A percentile compares a stretch with the other conserved stretches of the same genome.
phyloP scores from a whole-genome alignment of 2,329 filamentous ascomycete genomes.

The Trichophyton mentagrophytes region DNA sequence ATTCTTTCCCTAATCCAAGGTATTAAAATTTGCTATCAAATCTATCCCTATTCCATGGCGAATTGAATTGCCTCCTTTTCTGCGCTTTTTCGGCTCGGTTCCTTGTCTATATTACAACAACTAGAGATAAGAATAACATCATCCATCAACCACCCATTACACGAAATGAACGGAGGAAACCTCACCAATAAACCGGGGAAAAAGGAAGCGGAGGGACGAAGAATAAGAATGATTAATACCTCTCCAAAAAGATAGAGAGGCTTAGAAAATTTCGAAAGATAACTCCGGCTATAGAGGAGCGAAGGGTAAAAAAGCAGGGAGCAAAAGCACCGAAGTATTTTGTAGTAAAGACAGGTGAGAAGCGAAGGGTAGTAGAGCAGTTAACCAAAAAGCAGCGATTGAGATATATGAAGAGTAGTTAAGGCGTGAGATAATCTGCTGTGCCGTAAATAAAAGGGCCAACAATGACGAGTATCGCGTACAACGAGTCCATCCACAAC shows the following conservation, averaged over 20 bases:
- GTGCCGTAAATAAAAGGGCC: background rate
- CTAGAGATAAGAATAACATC: background rate
- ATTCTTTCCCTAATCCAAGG: background rate
- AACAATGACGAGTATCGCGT: background rate
- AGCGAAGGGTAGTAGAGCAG: background rate
- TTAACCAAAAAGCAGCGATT: background rate
- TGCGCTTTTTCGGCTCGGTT: constrained; percentile 1
- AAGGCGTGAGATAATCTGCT: background rate
- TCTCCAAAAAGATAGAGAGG: constrained; percentile 2
- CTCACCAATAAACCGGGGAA: background rate
- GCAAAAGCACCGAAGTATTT: background rate
- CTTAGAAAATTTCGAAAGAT: background rate
- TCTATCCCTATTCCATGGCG: background rate
- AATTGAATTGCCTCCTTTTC: background rate
- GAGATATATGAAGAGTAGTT: background rate
- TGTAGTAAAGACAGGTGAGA: constrained; percentile 6
- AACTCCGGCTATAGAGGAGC: background rate
- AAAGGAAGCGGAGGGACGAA: background rate
- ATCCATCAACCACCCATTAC: background rate
- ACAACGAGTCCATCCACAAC: background rate
- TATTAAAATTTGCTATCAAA: background rate
- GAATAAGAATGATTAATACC: background rate
- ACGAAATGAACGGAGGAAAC: background rate
- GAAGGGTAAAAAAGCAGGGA: background rate
- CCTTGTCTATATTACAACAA: constrained; percentile 1